phyloP scores from a whole-genome alignment of 306 rosid genomes.

The Cotoneaster glaucophyllus region DNA sequence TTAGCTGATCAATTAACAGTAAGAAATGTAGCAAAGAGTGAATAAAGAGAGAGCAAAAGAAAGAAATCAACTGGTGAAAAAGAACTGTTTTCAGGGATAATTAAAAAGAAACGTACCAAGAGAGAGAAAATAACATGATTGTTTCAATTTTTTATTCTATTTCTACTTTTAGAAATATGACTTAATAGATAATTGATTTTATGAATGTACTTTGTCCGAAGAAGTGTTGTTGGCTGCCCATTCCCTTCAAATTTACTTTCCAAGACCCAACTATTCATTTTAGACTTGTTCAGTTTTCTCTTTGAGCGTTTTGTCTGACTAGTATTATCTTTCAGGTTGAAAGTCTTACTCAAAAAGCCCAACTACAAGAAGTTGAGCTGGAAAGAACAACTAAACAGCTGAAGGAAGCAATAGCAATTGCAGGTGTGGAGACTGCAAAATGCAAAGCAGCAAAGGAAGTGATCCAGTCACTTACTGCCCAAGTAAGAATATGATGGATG shows the following conservation, averaged over 20 bases:
- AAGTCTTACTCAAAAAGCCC: slow-evolving; percentile 77
- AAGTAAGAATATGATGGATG: slow-evolving; percentile 43
- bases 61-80: not conserved
- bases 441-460: slow-evolving; percentile 98
- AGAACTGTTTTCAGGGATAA: not conserved
- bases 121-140: no score
- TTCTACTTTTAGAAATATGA: not conserved
- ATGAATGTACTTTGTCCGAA: not conserved
- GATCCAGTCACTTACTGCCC: slow-evolving; percentile 93
- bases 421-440: slow-evolving; percentile 82
- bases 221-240: not conserved
- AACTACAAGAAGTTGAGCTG: slow-evolving; percentile 83
- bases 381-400: slow-evolving; percentile 90
- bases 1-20: not conserved
- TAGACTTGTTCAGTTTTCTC: slow-evolving; percentile 14
- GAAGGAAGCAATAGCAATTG: slow-evolving; percentile 86
- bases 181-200: not conserved
- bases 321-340: slow-evolving; percentile 54
- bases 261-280: not conserved
- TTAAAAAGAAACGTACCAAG: not conserved
- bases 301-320: slow-evolving; percentile 18
- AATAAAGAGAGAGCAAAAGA: not conserved
- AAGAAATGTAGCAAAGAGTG: not conserved
- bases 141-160: not conserved
- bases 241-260: not conserved